Conservation (phyloP, 257 asterid species). For the Solanum verrucosum region DNA sequence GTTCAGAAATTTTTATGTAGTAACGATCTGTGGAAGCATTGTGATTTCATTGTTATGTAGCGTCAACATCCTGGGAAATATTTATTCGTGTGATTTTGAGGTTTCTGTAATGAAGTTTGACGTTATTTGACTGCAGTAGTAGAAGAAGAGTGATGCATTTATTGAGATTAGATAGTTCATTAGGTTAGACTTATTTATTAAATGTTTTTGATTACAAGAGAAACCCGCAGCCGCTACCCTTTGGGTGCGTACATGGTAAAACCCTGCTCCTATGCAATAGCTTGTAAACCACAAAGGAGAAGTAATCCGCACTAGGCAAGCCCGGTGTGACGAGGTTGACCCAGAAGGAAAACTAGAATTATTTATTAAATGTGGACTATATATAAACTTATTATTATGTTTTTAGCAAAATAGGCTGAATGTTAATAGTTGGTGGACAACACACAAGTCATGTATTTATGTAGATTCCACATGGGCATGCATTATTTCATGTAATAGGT, state of each 20-base stretch:
- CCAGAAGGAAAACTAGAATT: not conserved
- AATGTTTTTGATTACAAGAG: not conserved
- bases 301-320: not conserved
- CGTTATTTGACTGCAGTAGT: not conserved
- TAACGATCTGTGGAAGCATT: not conserved
- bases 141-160: not conserved
- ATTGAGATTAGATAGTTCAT: not conserved
- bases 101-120: not conserved
- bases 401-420: not conserved
- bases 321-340: not conserved
- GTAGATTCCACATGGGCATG: not conserved
- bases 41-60: not conserved
- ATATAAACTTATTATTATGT: not conserved
- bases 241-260: not conserved
- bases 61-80: not conserved
- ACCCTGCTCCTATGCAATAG: not conserved
- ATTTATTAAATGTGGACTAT: not conserved
- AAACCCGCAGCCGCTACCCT: not conserved
- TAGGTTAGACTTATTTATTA: not conserved
- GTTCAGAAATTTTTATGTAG: not conserved
- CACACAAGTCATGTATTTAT: not conserved
- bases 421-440: not conserved
- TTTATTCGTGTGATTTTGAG: not conserved
- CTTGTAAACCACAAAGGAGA: not conserved
- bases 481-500: not conserved